A percentile compares a stretch with the other conserved stretches of the same genome.
Evolutionary conservation across 1,284 basidiomycete genomes (phyloP).

Genomic region (Xerocomus amazonicus): DNA sequence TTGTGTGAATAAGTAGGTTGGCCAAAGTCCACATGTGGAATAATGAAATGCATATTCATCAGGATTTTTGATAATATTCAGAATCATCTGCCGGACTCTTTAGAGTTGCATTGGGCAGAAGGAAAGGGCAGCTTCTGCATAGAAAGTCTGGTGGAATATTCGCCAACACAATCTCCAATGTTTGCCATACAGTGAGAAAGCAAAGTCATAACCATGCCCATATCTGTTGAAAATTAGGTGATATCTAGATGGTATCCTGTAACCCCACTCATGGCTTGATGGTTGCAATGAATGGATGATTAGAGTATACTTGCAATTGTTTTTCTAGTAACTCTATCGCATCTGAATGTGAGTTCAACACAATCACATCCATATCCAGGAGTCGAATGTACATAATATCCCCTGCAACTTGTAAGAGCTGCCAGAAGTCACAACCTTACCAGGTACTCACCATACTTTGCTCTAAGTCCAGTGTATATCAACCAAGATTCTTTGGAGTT

Average conservation of each 20-base stretch:
- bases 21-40: background rate
- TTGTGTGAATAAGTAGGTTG: background rate
- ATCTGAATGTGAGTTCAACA: conserved; percentile 2
- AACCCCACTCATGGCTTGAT: background rate
- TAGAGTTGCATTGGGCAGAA: conserved; percentile 1
- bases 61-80: conserved; percentile 3
- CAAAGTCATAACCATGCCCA: conserved; percentile 1
- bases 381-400: conserved; percentile 5
- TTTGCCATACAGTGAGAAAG: conserved; percentile 2
- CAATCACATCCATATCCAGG: background rate
- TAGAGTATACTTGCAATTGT: conserved; percentile 6
- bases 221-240: background rate
- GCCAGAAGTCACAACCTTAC: background rate
- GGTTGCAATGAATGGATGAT: conserved; percentile 6
- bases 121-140: background rate
- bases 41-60: conserved; percentile 1
- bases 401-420: background rate
- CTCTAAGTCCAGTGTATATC: background rate
- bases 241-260: no score
- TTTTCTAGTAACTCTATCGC: conserved; percentile 7
- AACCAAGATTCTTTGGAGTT: background rate
- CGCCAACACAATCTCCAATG: conserved; percentile 2
- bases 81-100: conserved; percentile 5
- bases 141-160: conserved; percentile 1
- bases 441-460: background rate